These are phyloP conservation scores for Trichoderma pleuroti DNA, from an alignment of 2,329 filamentous ascomycete genomes.

Conservation along the genomic window DNA sequence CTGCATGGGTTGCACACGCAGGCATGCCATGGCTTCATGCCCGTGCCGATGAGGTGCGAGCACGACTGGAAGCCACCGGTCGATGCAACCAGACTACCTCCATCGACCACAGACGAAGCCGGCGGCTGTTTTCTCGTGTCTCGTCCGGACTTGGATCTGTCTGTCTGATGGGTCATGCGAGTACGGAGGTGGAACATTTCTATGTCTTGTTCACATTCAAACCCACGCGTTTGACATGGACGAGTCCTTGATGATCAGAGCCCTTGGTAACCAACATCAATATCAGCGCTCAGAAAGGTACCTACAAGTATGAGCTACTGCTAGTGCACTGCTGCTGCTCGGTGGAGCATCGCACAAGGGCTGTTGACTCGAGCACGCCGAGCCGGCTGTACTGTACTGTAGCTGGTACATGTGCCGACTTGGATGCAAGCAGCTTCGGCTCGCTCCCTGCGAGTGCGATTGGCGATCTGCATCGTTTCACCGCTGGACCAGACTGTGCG, in stretches of 20 bases:
- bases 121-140: neutral
- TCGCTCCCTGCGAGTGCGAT: slow-evolving; percentile 16
- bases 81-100: slow-evolving; percentile 14
- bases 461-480: slow-evolving; percentile 16
- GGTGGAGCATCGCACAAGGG: neutral
- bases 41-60: slow-evolving; percentile 18
- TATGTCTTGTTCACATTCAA: neutral
- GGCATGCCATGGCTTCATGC: slow-evolving; percentile 17
- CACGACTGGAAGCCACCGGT: neutral
- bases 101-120: slow-evolving; percentile 1
- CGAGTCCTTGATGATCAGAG: neutral
- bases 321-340: neutral
- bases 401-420: neutral
- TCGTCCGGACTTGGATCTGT: neutral
- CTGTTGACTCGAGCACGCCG: slow-evolving; percentile 10
- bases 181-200: neutral
- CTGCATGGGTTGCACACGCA: neutral
- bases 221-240: neutral
- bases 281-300: neutral
- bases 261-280: neutral
- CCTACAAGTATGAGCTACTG: too few relatives aligned
- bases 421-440: slow-evolving; percentile 16
- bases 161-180: neutral
- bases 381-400: neutral
- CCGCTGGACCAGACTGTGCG: slow-evolving; percentile 1